Percentiles rank a stretch among this genome's conserved stretches.
Evolutionary conservation across 2,329 filamentous ascomycete species (phyloP).

Genomic region (Fusarium pseudoanthophilum): DNA sequence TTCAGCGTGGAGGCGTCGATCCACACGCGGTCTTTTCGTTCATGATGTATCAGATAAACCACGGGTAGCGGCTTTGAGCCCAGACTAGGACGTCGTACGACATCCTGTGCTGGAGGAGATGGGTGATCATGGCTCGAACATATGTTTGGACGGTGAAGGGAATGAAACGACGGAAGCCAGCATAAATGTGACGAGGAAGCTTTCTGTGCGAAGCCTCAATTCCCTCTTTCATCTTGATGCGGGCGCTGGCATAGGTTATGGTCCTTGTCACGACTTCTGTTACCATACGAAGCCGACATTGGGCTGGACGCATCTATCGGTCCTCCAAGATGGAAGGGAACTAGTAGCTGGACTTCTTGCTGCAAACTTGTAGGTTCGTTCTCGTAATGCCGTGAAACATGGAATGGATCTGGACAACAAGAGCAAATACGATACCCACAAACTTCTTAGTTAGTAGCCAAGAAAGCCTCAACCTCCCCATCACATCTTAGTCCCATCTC

Average conservation of each 20-base stretch:
- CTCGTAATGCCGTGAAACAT: not conserved
- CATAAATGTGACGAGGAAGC: constrained; percentile 5
- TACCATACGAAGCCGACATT: not conserved
- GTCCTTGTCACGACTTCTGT: not conserved
- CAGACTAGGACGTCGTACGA: constrained; percentile 20
- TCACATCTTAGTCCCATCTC: constrained; percentile 7
- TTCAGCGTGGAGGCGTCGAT: not conserved
- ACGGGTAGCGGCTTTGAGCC: constrained; percentile 16
- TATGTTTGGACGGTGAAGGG: constrained; percentile 3
- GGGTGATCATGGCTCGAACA: not conserved
- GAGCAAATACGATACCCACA: not conserved
- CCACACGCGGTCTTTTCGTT: not conserved
- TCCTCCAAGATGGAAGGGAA: not conserved
- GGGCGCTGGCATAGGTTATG: constrained; percentile 19
- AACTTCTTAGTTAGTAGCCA: not conserved
- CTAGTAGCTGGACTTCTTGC: not conserved
- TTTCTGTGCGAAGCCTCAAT: constrained; percentile 5
- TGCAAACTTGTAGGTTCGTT: not conserved
- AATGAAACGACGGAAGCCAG: constrained; percentile 22
- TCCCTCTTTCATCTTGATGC: constrained; percentile 11
- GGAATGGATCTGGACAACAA: not conserved
- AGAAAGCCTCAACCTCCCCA: not conserved
- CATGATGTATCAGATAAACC: not conserved
- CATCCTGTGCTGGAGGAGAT: constrained; percentile 1
- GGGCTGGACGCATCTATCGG: not conserved